Evolutionary conservation across 345 rosid genomes (phyloP).

Genomic region (Citrus reticulata): DNA sequence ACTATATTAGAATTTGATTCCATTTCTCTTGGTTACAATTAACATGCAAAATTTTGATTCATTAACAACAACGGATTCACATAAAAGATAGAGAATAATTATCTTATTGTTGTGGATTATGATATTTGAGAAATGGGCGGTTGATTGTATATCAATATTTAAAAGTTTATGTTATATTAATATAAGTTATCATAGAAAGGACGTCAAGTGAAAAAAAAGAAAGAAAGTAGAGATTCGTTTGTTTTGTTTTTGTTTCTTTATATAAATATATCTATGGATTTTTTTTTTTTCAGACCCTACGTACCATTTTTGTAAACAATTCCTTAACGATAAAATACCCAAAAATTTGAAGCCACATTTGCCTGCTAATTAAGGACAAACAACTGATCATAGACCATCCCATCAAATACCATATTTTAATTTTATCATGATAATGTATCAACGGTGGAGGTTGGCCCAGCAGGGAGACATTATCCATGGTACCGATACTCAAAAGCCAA

Average conservation of each 20-base stretch:
- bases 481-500: background rate
- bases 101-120: background rate
- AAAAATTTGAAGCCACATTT: background rate
- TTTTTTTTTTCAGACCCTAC: background rate
- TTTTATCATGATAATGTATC: background rate
- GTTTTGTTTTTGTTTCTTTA: background rate
- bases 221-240: background rate
- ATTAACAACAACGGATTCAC: background rate
- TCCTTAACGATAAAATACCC: background rate
- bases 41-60: background rate
- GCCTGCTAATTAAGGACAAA: background rate
- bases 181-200: too few species aligned
- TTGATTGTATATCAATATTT: background rate
- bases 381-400: background rate
- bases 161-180: too few species aligned
- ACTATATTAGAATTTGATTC: constrained; percentile 10
- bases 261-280: too few species aligned
- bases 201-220: too few species aligned
- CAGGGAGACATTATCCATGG: background rate
- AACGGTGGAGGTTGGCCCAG: background rate
- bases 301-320: background rate
- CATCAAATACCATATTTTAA: background rate
- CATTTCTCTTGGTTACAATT: constrained; percentile 6
- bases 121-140: background rate
- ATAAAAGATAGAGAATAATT: too few species aligned